These are phyloP conservation scores for Malassezia brasiliensis DNA, from an alignment of 1,284 basidiomycete species.

Conservation along the genomic window DNA sequence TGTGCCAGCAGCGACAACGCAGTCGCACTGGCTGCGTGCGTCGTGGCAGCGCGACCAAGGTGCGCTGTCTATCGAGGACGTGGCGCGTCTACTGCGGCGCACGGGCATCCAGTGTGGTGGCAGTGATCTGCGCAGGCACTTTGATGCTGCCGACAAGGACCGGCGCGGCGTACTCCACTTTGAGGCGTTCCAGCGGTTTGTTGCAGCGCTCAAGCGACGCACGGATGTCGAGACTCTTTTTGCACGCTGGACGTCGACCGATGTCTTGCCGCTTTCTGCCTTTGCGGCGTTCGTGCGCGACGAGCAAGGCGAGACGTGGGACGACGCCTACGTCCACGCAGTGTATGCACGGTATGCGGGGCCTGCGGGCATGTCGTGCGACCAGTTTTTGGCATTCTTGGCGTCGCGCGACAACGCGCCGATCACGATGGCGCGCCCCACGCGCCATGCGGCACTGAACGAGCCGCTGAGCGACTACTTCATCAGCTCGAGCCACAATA, in stretches of 20 bases:
- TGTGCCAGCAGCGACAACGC: conserved; percentile 43
- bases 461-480: conserved; percentile 76
- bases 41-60: conserved; percentile 54
- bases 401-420: conserved; percentile 33
- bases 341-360: conserved; percentile 11
- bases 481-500: conserved; percentile 91
- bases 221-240: conserved; percentile 62
- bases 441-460: conserved; percentile 54
- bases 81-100: conserved; percentile 64
- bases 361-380: conserved; percentile 18
- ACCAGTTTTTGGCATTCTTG: conserved; percentile 39
- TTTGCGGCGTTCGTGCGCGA: conserved; percentile 18
- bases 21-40: conserved; percentile 66
- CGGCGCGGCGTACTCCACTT: conserved; percentile 68
- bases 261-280: background rate
- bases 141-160: conserved; percentile 66
- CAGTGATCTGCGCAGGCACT: conserved; percentile 59
- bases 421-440: background rate
- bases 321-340: background rate
- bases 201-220: conserved; percentile 70
- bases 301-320: conserved; percentile 29
- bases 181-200: conserved; percentile 70
- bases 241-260: conserved; percentile 3
- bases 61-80: conserved; percentile 60
- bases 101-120: conserved; percentile 63